phyloP scores from a whole-genome alignment of 73 alveolate genomes.

The Effrenium voratum region DNA sequence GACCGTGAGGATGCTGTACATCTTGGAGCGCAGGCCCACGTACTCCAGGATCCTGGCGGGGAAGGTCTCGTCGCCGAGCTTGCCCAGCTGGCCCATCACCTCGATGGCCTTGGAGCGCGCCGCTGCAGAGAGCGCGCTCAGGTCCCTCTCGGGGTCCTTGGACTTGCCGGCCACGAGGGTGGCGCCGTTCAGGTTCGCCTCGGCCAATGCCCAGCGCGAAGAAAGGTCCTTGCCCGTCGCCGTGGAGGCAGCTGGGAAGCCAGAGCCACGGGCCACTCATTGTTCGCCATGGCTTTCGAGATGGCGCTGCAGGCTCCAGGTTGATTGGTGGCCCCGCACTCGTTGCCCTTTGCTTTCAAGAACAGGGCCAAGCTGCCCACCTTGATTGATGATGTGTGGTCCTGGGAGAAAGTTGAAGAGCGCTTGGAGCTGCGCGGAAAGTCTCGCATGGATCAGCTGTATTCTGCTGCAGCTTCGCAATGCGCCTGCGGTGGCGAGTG shows the following conservation, averaged over 20 bases:
- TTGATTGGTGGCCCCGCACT: conserved; percentile 1
- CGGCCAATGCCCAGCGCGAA: too few species aligned
- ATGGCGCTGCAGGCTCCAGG: conserved; percentile 6
- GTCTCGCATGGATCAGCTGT: not conserved
- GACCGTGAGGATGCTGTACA: too few species aligned
- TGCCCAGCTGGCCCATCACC: too few species aligned
- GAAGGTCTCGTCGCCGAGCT: too few species aligned
- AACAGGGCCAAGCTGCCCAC: conserved; percentile 1
- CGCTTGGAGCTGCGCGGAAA: not conserved
- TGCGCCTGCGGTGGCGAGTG: not conserved
- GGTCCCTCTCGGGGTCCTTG: too few species aligned
- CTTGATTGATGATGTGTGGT: conserved; percentile 26
- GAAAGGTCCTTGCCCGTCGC: not conserved
- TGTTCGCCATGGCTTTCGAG: conserved; percentile 11
- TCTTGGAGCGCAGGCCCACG: too few species aligned
- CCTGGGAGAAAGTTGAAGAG: conserved; percentile 40
- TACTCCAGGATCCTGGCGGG: too few species aligned
- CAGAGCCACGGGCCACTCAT: conserved; percentile 44
- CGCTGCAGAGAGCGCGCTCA: too few species aligned
- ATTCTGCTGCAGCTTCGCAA: not conserved
- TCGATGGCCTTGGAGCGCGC: too few species aligned
- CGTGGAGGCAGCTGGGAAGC: not conserved
- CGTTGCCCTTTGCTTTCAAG: conserved; percentile 26
- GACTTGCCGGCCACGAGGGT: too few species aligned
- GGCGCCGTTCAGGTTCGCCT: too few species aligned